Base-by-base conservation (phyloP, 2,329 filamentous ascomycete genomes). In the Paraphoma sp. region DNA sequence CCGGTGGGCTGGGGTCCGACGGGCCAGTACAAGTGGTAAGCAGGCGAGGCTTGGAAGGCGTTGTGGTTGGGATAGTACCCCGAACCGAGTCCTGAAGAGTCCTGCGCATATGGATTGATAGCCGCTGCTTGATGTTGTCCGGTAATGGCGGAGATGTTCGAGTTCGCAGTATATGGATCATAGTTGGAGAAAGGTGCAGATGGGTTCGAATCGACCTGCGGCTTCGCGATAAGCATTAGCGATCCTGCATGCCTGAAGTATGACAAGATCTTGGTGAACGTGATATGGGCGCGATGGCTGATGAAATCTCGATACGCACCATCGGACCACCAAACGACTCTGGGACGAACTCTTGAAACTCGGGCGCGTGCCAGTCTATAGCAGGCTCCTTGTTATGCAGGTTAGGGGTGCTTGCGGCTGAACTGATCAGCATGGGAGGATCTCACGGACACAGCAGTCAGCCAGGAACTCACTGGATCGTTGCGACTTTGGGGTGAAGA, bases 11-110 rank as follows among this genome's bases (percentile, higher is more conserved):
- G 86, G n/a, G 91, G 88, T 6, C 92, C 92, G 54, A 93, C 85
- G 0, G 93, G 93, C 31, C 92, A 91, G 76, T 99, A 99, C 11
- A 97, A 84, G 75, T 99, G 95, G 74, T 97, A 96, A 9, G 75
- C 65, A 28, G 85, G 84, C 57, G 83, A 77, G 45, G 86, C 63
- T 48, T 77, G 84, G 69, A 86, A 88, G 51, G 82, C 80, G 54
- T 81, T 79, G 59, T 84, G 78, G 53, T 82, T 81, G 55, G 84
- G 80, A 71, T 90, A 96, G 74, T 89, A 96, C 2, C 86, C 82
- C 14, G 86, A 81, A 5, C 84, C 84, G 29, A 93, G 79, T 17
- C 81, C 80, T 17, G 81, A 80, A 48, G 86, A 84, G 56, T 95
- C 90, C 65, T 92, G 89, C 2, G 88, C 87, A 76, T 96, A 97